phyloP scores from a whole-genome alignment of 805 yeast species.

The Blastobotrys terrestris region DNA sequence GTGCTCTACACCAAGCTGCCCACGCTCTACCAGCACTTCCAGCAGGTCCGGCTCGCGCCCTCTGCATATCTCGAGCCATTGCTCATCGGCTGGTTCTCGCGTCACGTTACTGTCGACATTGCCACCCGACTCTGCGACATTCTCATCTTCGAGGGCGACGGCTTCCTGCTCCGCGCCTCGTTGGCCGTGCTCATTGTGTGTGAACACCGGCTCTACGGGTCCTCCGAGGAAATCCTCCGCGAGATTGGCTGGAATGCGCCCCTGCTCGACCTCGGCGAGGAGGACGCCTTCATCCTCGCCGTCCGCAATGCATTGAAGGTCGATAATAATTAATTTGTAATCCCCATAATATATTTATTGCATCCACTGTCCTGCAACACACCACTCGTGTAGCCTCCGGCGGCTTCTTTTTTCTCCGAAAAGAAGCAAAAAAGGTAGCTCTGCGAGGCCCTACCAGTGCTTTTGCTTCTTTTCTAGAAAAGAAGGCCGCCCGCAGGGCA shows the following conservation, averaged over 20 bases:
- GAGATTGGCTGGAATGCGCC: conserved; percentile 27
- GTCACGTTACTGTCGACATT: conserved; percentile 41
- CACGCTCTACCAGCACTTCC: conserved; percentile 45
- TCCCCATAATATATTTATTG: background rate
- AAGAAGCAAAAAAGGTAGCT: background rate
- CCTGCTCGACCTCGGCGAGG: conserved; percentile 43
- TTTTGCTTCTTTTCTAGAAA: background rate
- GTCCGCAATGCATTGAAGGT: conserved; percentile 35
- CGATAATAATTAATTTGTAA: too few species aligned
- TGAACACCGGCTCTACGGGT: conserved; percentile 48
- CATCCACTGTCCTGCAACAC: too few species aligned
- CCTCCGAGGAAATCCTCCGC: conserved; percentile 40
- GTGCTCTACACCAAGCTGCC: conserved; percentile 42
- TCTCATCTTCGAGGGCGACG: conserved; percentile 55
- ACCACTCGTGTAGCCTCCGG: background rate
- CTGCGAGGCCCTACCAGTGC: background rate
- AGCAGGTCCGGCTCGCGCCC: conserved; percentile 37
- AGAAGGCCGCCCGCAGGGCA: background rate
- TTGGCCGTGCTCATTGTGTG: conserved; percentile 47
- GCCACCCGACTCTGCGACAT: conserved; percentile 50
- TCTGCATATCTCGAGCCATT: conserved; percentile 40
- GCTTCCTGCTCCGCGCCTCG: conserved; percentile 45
- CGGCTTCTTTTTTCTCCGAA: background rate
- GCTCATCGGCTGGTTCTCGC: conserved; percentile 40
- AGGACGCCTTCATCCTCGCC: conserved; percentile 41